These are phyloP conservation scores for Aristolochia fimbriata DNA, from an alignment of 164 flowering plant genomes.

Conservation along the genomic window DNA sequence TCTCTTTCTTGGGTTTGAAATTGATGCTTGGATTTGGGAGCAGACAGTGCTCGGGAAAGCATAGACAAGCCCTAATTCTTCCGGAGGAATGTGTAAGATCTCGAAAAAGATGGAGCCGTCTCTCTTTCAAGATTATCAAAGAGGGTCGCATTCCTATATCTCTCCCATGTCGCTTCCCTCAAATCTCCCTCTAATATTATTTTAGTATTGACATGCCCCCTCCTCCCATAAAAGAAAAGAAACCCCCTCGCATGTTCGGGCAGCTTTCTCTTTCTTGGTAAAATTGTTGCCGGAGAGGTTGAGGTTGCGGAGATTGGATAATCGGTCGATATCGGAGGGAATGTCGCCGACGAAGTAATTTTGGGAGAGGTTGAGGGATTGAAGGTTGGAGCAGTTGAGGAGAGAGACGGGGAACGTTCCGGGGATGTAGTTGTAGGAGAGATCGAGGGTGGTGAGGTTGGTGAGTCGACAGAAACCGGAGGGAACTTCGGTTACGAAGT, in stretches of 20 bases:
- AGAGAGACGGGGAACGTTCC: constrained; percentile 51
- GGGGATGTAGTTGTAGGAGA: constrained; percentile 34
- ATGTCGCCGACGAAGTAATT: constrained; percentile 51
- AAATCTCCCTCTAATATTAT: too few species aligned
- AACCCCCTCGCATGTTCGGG: too few species aligned
- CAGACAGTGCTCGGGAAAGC: not conserved
- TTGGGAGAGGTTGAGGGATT: constrained; percentile 40
- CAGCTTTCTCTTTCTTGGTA: too few species aligned
- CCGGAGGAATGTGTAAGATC: not conserved
- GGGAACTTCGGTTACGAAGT: constrained; percentile 30
- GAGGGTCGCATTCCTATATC: not conserved
- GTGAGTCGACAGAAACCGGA: constrained; percentile 38
- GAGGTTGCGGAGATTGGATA: constrained; percentile 27
- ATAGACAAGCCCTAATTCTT: not conserved
- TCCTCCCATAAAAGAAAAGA: too few species aligned
- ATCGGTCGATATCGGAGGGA: constrained; percentile 43
- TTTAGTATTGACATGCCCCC: too few species aligned
- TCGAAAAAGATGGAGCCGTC: not conserved
- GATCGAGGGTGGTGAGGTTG: constrained; percentile 32
- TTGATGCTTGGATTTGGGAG: too few species aligned
- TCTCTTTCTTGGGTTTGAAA: not conserved
- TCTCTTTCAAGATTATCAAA: not conserved
- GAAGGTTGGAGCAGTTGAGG: constrained; percentile 46
- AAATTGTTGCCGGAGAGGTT: constrained; percentile 51
- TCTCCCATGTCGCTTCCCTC: not conserved